Conservation (phyloP, 345 rosid species). For the Sisymbrium irio region DNA sequence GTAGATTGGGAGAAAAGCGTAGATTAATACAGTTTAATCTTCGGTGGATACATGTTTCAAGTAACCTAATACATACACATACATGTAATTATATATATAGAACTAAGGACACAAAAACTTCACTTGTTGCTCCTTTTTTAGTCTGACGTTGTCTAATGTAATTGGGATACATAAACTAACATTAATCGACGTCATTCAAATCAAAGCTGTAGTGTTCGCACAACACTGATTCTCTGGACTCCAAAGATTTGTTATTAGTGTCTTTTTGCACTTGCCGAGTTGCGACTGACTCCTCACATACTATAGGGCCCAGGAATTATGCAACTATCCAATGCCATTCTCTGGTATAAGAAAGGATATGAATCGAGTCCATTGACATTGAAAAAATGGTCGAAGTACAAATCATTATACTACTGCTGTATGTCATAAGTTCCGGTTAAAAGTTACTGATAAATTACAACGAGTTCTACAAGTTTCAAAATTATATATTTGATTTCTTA, state of each 20-base stretch:
- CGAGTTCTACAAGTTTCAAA: background rate
- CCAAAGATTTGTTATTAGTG: background rate
- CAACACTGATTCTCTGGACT: background rate
- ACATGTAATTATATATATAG: slow-evolving; percentile 30
- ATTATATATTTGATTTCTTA: background rate
- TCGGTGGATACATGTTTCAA: slow-evolving; percentile 11
- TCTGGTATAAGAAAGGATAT: too few species aligned
- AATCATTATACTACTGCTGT: too few species aligned
- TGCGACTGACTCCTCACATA: background rate
- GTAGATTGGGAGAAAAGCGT: slow-evolving; percentile 1
- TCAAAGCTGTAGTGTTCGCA: slow-evolving; percentile 10
- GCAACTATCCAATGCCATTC: background rate
- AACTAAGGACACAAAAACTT: background rate
- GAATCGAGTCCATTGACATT: too few species aligned
- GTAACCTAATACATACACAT: slow-evolving; percentile 7
- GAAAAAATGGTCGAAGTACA: too few species aligned
- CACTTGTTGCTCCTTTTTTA: background rate
- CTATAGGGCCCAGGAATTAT: background rate
- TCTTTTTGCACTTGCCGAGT: background rate
- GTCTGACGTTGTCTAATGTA: slow-evolving; percentile 23
- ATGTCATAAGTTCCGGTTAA: too few species aligned
- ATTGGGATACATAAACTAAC: slow-evolving; percentile 5
- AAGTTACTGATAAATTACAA: too few species aligned
- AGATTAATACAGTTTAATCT: slow-evolving; percentile 32
- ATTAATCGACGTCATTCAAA: slow-evolving; percentile 5